A percentile compares a stretch with the other conserved stretches of the same genome.
phyloP scores from a whole-genome alignment of 495 filamentous ascomycete genomes.

The Podospora conica region DNA sequence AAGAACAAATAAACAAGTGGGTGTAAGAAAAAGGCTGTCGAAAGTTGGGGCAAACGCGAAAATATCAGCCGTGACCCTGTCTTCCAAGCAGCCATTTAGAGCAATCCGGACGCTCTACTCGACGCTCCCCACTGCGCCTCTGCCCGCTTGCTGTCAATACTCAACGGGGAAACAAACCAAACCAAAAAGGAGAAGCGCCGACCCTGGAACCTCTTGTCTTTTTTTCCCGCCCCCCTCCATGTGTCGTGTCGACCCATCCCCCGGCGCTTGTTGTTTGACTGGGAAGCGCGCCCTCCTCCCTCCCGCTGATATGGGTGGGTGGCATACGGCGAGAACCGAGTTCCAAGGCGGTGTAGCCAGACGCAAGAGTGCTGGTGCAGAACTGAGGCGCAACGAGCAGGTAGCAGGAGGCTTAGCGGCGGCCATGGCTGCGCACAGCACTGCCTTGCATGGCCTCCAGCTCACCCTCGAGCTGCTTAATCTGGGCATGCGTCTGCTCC shows the following conservation, averaged over 20 bases:
- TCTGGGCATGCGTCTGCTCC: constrained; percentile 92
- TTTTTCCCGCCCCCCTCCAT: background rate
- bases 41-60: background rate
- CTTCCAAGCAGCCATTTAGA: background rate
- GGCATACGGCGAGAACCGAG: background rate
- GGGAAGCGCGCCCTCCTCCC: background rate
- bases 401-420: constrained; percentile 59
- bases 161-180: background rate
- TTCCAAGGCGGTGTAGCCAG: background rate
- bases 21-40: constrained; percentile 20
- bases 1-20: constrained; percentile 24
- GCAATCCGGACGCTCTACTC: constrained; percentile 4
- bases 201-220: constrained; percentile 3
- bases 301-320: background rate
- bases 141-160: constrained; percentile 12
- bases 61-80: background rate
- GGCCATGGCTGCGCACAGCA: constrained; percentile 86
- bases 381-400: background rate
- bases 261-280: constrained; percentile 2
- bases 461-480: constrained; percentile 92
- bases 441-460: constrained; percentile 91
- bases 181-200: constrained; percentile 8
- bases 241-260: constrained; percentile 18
- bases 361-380: background rate
- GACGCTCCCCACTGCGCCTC: background rate